These are phyloP conservation scores for Sisymbrium altissimum DNA, from an alignment of 345 rosid genomes.

Conservation along the genomic window DNA sequence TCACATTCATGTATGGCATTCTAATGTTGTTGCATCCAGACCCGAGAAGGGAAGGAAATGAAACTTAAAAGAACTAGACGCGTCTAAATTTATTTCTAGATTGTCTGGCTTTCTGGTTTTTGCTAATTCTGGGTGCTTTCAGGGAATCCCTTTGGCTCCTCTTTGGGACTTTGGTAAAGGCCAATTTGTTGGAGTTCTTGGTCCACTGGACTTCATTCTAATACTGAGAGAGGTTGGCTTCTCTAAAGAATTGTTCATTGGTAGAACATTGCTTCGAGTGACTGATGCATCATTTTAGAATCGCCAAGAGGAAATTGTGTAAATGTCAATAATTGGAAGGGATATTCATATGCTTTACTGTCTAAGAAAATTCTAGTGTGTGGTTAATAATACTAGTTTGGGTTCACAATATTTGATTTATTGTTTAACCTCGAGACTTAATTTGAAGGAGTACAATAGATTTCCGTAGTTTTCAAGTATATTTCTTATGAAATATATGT, in stretches of 20 bases:
- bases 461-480: background rate
- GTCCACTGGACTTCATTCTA: conserved; percentile 74
- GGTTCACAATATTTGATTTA: conserved; percentile 1
- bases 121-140: conserved; percentile 35
- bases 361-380: background rate
- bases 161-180: conserved; percentile 71
- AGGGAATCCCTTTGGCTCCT: conserved; percentile 85
- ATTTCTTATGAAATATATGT: background rate
- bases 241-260: background rate
- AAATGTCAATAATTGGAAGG: background rate
- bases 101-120: conserved; percentile 21
- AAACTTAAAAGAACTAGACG: background rate
- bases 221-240: conserved; percentile 69
- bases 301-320: background rate
- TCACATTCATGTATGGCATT: conserved; percentile 10
- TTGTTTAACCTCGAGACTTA: background rate
- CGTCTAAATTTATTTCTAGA: conserved; percentile 1
- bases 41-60: conserved; percentile 10
- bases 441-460: background rate
- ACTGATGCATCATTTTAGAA: background rate
- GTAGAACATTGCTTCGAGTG: background rate
- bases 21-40: conserved; percentile 19
- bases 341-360: background rate
- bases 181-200: conserved; percentile 79
- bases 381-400: background rate